Evolutionary conservation across 2,329 filamentous ascomycete genomes (phyloP), one percentile per base, ranked within the genome.

Genomic region (Aphanocladium album): DNA sequence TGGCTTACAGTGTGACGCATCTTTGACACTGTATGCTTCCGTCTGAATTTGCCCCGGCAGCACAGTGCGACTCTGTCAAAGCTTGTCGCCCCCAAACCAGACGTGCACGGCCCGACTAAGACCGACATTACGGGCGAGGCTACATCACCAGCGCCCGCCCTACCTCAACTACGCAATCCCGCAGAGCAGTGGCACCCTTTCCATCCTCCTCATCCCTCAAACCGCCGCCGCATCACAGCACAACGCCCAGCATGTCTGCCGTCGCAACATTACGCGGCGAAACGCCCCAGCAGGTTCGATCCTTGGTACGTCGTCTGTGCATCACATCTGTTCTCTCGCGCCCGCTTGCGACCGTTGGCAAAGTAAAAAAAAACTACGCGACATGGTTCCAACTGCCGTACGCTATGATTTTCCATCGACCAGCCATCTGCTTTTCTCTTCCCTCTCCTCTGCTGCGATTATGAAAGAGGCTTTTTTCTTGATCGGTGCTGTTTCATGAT

Each of bases 251-350:
- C 65, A 78, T 78, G 75, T 76, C 75, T 63, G 71, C 70, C 62
- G 72, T 72, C 59, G 68, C 68, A 55, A 70, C 69, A 62, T 64
- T 76, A 60, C 82, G 80, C 70, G 81, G 82, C 72, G 79, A 84
- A 64, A 76, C 82, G 74, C 79, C 83, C 62, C 79, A 82, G 65
- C 82, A 85, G 75, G 80, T 80, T 60, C 77, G 81, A 70, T 84
- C 83, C 64, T 71, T 84, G 70, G 82, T 84, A 71, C 72, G 81
- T 75, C 37, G n/a, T 37, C 23, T 46, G 39, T 25, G 21, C 49
- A 49, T 43, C 51, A 14, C 30, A 17, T 1, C 49, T 46, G 33
- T 52, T 37, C 39, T 12, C 23, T 46, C 52, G 62, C 53, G 41
- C 57, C 39, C n/a, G 17, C 30, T 53, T 53, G 19, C 39, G 56